Evolutionary conservation across 371 early-diverging fungal species (phyloP), one percentile per base, ranked within the genome.

Genomic region (Rhizomucor miehei): DNA sequence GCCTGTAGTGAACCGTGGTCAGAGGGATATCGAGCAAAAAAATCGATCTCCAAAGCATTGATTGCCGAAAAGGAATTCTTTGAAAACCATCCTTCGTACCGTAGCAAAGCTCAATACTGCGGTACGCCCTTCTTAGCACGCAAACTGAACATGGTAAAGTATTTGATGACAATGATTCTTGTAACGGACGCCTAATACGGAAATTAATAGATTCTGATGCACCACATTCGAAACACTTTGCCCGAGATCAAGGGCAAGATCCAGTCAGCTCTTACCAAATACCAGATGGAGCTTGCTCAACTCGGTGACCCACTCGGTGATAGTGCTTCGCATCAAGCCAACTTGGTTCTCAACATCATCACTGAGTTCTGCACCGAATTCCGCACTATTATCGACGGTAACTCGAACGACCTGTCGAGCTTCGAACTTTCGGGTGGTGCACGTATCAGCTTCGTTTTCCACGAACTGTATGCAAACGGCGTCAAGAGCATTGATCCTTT

Each of bases 201-300:
- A n/a, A 25, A 43, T 40, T n/a, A 2, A 3, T 57, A 57, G 57
- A 90, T 93, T 77, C 35, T 58, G 59, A 58, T 63, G 63, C 94
- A 96, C 75, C 99, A 98, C 64, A 99, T 98, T 71, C 87, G 90
- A 49, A 90, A 88, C 63, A 95, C 95, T 4, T 72, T 99, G 24
- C 98, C 99, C n/a, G 99, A 99, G 61, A 99, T 97, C 71, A 99
- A 97, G 65, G 88, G 94, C 44, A 96, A 95, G 73, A 94, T 99
- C 35, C 81, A 89, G 50, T 69, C 89, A 2, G 87, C 90, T 1
- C 68, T 97, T 41, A 72, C 71, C 20, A 95, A 95, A 60, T 96
- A 95, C 65, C 84, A 84, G 51, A 66, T 73, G 24, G 98, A 99
- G 67, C 84, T 99, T 10, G 75, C 79, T 9, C 84, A 82, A 54